Base-by-base conservation (phyloP, 2,329 filamentous ascomycete genomes). In the Plectosphaerella plurivora region DNA sequence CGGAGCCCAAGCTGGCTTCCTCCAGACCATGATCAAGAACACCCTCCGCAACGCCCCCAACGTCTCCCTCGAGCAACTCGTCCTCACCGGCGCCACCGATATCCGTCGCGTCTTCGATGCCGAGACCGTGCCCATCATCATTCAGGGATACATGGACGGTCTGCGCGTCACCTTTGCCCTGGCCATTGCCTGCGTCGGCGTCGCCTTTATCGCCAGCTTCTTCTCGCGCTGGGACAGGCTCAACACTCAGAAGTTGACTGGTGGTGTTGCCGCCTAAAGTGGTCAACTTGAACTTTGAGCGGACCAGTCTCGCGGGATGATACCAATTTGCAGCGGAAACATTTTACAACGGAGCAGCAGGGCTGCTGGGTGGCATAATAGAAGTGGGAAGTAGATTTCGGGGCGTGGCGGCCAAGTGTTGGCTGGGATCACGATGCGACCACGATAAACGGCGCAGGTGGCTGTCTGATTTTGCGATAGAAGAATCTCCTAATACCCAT, bases 121-220 rank as follows among this genome's bases (percentile, higher is more conserved):
- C 0, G 63, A 78, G n/a, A 74, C 73, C 53, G 69, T 86, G 3
- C 61, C 68, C 0, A 70, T 73, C 0, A 82, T 89, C 41, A 72
- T 87, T 24, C 57, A 65, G 0, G 83, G 81, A 0, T 89, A 89
- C 68, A 87, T 80, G 59, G 68, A 79, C 50, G 81, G 81, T 0
- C 80, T 86, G 59, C 83, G 86, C 61, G 83, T 87, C 8, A 74
- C 77, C 5, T 79, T 84, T 39, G 86, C 82, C 10, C 72, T 86
- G 57, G 75, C 76, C 14, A 72, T 77, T 18, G 63, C 84, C 5
- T 76, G 74, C 28, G 73, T 68, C 2, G 73, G 73, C 3, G 50
- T 76, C 24, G 66, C 73, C 0, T 64, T 70, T 5, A 35, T 73
- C 4, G 51, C 73, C 16, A 62, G 62, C 15, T 53, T 72, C 5